These are phyloP conservation scores for Ophiostoma fasciatum DNA, from an alignment of 2,329 filamentous ascomycete genomes.

Conservation along the genomic window DNA sequence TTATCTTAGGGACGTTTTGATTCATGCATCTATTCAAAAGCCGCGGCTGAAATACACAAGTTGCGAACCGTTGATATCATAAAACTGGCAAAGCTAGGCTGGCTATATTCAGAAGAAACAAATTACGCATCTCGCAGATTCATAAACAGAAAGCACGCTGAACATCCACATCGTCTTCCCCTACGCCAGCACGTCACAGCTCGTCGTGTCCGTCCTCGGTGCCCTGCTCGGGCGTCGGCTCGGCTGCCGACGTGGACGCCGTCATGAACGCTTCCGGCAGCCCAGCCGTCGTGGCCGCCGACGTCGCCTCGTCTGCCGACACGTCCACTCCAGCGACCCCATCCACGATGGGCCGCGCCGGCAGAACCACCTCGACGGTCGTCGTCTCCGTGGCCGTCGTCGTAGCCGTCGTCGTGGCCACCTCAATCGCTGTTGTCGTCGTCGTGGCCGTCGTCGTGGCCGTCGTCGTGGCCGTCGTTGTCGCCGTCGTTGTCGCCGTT, in stretches of 20 bases:
- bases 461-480: conserved; percentile 11
- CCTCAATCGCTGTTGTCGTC: neutral
- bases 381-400: neutral
- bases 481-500: conserved; percentile 15
- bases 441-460: neutral
- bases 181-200: neutral
- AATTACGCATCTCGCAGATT: neutral
- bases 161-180: neutral
- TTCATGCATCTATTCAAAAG: no score
- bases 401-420: neutral
- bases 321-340: no score
- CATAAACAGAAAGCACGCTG: neutral
- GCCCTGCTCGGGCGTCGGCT: no score
- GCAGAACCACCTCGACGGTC: neutral
- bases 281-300: neutral
- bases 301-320: neutral
- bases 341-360: no score
- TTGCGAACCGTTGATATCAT: no score
- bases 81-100: no score
- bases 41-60: no score
- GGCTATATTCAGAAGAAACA: no score
- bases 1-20: no score
- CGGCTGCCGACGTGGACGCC: neutral
- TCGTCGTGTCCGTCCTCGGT: neutral
- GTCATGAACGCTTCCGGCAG: conserved; percentile 6